Base-by-base conservation (phyloP, 305 asterid genomes). In the Ilex paraguariensis region DNA sequence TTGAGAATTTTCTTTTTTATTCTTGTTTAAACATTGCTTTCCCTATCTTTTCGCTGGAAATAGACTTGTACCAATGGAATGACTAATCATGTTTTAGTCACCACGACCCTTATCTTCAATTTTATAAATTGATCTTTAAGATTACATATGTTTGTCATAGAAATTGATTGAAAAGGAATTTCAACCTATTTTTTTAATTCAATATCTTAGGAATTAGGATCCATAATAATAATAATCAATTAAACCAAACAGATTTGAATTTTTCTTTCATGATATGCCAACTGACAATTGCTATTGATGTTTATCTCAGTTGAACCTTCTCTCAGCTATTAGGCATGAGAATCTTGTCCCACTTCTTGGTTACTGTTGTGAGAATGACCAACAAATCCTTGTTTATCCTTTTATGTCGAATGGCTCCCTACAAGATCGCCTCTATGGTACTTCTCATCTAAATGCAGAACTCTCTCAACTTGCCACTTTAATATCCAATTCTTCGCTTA, bases 391-490 rank as follows among this genome's bases (percentile, higher is more conserved):
- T 59, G 96, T 90, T 70, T 90, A 87, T 73, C 97, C 97, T 32
- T 90, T 84, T 77, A 90, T 90, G 97, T 90, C 97, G 14, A 90
- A 81, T 52, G 83, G 83, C 58, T 81, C 86, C 65, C 84, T 90
- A 67, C 97, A 90, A 66, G 97, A 90, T 75, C 92, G 96, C 66
- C 83, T 90, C 64, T 90, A 90, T 51, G 97, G 97, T 90, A 87
- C 57, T 40, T 36, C 54, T 51, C 13, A 9, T 12, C 42, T 13
- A 31, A 31, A 8, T 56, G 58, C 7, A 40, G 28, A 31, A 12
- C 44, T 56, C 60, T 56, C 6, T 52, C 42, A 63, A 58, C 51
- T 54, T 36, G 32, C 60, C 57, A 62, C 28, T 21, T 16, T 59
- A 49, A 30, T 70, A 66, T 49, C 64, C 52, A 69, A 71, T 53